Base-by-base conservation (phyloP, 2,329 filamentous ascomycete genomes). In the Lecanicillium sp. region DNA sequence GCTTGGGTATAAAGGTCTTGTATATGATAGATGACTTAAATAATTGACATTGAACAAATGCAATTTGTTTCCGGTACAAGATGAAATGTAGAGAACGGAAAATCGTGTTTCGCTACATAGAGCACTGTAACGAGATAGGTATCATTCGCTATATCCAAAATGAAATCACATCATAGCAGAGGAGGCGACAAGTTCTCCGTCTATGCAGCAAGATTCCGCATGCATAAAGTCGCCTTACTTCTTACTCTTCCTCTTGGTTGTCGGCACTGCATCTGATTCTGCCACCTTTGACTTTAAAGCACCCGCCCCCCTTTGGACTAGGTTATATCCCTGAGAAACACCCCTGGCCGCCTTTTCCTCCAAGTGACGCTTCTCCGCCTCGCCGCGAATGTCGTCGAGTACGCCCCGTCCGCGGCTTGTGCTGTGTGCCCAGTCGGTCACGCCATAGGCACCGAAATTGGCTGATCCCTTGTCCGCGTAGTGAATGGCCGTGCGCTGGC, bases 401-500 rank as follows among this genome's bases (percentile, higher is more conserved):
- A 77, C 68, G 20, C 62, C 60, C 12, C 67, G 64, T 1, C 73
- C 72, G 5, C 71, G 52, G 37, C 67, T 69, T 10, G 74, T 83
- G 19, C 69, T 79, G 44, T 71, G 65, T 2, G 67, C 48, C 72
- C 77, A 81, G 53, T 84, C 80, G 44, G 83, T 44, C 3, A 84
- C 45, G 0, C 79, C 80, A 65, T 75, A 72, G 1, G 75, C 68
- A 10, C 75, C 74, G 46, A 67, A 84, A 44, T 83, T 83, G 1
- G 77, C 77, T 12, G 61, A 57, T 0, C 77, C 77, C 15, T 62
- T 52, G 10, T 64, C 65, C 18, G 72, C 68, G 53, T 81, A 79
- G 51, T 84, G 80, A 4, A 67, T 63, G 2, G 54, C 59, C 1
- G 58, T 61, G 15, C 65, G 66, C 10, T 60, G 58, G 6, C 65